These are phyloP conservation scores for Cladophialophora chaetospira DNA, from an alignment of 2,329 filamentous ascomycete genomes.

Conservation along the genomic window DNA sequence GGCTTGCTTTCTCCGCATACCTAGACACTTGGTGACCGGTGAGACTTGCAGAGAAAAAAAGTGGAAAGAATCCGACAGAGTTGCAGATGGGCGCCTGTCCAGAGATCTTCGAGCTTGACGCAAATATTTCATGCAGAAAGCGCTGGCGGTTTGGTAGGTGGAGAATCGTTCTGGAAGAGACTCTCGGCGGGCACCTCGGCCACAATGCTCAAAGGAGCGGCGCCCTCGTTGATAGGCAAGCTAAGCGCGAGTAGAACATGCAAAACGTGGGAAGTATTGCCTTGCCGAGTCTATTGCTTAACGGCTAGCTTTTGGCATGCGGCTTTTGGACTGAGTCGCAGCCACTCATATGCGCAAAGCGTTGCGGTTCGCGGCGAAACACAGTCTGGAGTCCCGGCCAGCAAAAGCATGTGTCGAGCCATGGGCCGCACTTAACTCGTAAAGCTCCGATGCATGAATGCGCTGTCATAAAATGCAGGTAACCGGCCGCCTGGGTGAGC, in stretches of 20 bases:
- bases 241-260: conserved; percentile 16
- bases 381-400: background rate
- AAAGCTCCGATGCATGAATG: conserved; percentile 24
- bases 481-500: background rate
- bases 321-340: conserved; percentile 19
- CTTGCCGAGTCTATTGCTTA: background rate
- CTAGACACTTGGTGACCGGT: conserved; percentile 25
- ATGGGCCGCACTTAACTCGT: conserved; percentile 16
- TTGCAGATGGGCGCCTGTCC: conserved; percentile 3
- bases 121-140: conserved; percentile 18
- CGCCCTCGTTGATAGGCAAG: conserved; percentile 16
- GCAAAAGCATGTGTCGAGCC: conserved; percentile 11
- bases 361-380: conserved; percentile 13
- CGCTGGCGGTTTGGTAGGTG: conserved; percentile 29
- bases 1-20: conserved; percentile 20
- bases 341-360: conserved; percentile 5
- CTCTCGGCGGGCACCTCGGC: conserved; percentile 7
- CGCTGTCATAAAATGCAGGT: conserved; percentile 21
- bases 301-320: conserved; percentile 14
- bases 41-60: conserved; percentile 17
- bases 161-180: conserved; percentile 18
- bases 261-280: background rate
- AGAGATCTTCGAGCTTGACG: conserved; percentile 21
- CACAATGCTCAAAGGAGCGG: too few relatives aligned
- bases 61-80: too few relatives aligned